These are phyloP conservation scores for Clitocybe nebularis DNA, from an alignment of 1,284 basidiomycete genomes.

Conservation along the genomic window DNA sequence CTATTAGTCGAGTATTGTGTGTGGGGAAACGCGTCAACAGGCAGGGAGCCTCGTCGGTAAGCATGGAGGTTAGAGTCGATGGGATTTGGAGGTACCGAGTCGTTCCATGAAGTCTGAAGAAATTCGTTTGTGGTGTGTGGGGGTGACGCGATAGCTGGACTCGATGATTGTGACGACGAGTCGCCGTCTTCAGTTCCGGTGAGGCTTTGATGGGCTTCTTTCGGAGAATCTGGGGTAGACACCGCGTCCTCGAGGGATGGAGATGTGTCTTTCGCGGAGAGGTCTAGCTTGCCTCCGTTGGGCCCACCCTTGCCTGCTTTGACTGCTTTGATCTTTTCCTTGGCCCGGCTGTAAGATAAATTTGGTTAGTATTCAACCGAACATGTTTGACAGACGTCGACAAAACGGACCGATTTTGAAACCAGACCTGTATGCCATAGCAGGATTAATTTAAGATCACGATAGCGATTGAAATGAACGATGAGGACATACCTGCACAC, in stretches of 20 bases:
- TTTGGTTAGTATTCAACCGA: constrained; percentile 6
- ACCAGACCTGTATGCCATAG: constrained; percentile 65
- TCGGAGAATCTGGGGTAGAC: constrained; percentile 13
- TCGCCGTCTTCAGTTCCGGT: constrained; percentile 14
- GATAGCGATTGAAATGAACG: constrained; percentile 10
- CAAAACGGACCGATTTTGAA: constrained; percentile 74
- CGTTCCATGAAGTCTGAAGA: constrained; percentile 36
- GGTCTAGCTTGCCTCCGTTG: constrained; percentile 14
- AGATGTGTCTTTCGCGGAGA: constrained; percentile 11
- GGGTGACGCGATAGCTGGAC: constrained; percentile 31
- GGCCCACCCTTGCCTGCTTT: constrained; percentile 26
- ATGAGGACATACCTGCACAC: constrained; percentile 74
- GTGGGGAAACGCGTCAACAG: constrained; percentile 36
- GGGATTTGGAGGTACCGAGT: constrained; percentile 26
- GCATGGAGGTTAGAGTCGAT: constrained; percentile 22
- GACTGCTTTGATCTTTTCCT: constrained; percentile 63
- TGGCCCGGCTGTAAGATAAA: constrained; percentile 58
- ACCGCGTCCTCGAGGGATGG: constrained; percentile 16
- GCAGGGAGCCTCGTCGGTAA: constrained; percentile 49
- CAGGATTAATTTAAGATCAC: constrained; percentile 18
- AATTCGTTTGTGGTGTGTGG: constrained; percentile 35
- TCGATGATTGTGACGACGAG: constrained; percentile 23
- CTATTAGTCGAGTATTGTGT: constrained; percentile 24
- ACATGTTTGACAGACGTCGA: constrained; percentile 9
- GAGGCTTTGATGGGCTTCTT: constrained; percentile 7